A percentile compares a stretch with the other conserved stretches of the same genome.
phyloP scores from a whole-genome alignment of 1,284 basidiomycete genomes.

The Puccinia brachypodii region DNA sequence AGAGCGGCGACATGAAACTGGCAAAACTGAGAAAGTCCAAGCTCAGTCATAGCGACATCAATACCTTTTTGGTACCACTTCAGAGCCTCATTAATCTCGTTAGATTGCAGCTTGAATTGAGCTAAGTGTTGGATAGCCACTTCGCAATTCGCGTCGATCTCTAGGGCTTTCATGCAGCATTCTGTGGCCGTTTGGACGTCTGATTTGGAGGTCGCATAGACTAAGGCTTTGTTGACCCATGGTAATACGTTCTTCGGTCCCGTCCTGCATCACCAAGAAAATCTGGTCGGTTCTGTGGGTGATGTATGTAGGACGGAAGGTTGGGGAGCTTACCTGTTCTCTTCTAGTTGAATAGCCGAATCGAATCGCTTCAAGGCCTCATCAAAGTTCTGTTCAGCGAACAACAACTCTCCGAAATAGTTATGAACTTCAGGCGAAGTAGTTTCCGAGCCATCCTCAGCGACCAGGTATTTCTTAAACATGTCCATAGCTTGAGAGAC shows the following conservation, averaged over 20 bases:
- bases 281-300: background rate
- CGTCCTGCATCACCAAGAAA: constrained; percentile 2
- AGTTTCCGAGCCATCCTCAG: constrained; percentile 1
- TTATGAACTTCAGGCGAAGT: constrained; percentile 54
- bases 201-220: constrained; percentile 77
- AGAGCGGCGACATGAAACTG: constrained; percentile 64
- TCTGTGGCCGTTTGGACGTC: constrained; percentile 68
- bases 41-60: constrained; percentile 84
- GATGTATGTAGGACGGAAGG: background rate
- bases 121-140: constrained; percentile 94
- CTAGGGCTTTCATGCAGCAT: constrained; percentile 82
- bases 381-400: constrained; percentile 86
- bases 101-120: constrained; percentile 88
- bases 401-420: constrained; percentile 82
- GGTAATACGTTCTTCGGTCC: constrained; percentile 59
- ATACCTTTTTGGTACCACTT: constrained; percentile 82
- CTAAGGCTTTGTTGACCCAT: constrained; percentile 94
- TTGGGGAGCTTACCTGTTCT: constrained; percentile 56
- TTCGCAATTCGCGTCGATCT: constrained; percentile 89
- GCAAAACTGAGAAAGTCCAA: constrained; percentile 70
- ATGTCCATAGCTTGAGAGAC: constrained; percentile 79
- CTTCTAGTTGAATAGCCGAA: constrained; percentile 84
- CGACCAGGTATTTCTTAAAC: constrained; percentile 64
- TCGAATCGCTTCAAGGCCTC: constrained; percentile 97
- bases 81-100: constrained; percentile 81